phyloP scores from a whole-genome alignment of 305 asterid genomes.

The Fraxinus baroniana region DNA sequence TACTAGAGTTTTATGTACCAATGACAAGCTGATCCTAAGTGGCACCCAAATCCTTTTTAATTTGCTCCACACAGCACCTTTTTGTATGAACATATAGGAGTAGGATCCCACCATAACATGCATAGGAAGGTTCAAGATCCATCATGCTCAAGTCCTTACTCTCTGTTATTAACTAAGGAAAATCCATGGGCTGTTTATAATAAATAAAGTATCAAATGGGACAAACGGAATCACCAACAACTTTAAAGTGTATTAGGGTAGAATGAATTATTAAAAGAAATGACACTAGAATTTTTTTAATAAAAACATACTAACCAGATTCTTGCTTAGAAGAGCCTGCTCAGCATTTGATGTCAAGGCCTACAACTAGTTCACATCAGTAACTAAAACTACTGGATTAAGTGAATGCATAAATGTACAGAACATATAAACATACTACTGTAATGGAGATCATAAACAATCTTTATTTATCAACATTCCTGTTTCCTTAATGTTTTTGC shows the following conservation, averaged over 20 bases:
- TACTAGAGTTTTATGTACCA: background rate
- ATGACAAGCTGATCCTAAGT: background rate
- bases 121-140: background rate
- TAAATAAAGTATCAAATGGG: background rate
- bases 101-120: background rate
- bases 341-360: conserved; percentile 67
- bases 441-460: background rate
- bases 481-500: background rate
- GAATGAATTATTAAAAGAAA: background rate
- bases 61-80: background rate
- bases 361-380: conserved; percentile 39
- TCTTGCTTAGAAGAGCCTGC: conserved; percentile 89
- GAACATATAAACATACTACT: conserved; percentile 6
- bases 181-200: background rate
- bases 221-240: too few relatives aligned
- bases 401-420: background rate
- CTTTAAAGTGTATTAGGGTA: background rate
- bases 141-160: background rate
- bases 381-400: conserved; percentile 15
- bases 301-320: conserved; percentile 61
- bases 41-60: background rate
- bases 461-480: background rate
- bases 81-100: background rate
- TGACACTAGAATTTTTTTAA: too few relatives aligned
- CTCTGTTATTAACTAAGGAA: background rate